phyloP scores from a whole-genome alignment of 305 asterid species.

The Fraxinus baroniana region DNA sequence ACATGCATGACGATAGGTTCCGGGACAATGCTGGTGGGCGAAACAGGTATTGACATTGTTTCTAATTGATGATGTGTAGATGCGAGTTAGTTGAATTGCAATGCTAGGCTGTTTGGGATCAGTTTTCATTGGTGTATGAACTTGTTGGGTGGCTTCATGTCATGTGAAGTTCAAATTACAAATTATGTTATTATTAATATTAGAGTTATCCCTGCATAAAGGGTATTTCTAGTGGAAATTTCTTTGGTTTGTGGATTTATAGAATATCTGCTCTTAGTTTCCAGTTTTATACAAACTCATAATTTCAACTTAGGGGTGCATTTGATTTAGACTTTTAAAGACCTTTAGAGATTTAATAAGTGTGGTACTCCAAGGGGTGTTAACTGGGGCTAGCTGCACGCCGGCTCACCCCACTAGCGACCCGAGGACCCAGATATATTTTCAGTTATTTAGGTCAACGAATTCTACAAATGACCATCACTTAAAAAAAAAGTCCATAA shows the following conservation, averaged over 20 bases:
- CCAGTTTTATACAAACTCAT: not conserved
- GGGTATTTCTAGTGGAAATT: not conserved
- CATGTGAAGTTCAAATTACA: not conserved
- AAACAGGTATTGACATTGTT: slow-evolving; percentile 52
- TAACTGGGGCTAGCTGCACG: not conserved
- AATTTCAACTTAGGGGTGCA: not conserved
- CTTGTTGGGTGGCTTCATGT: not conserved
- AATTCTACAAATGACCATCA: not conserved
- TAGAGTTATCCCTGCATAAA: not conserved
- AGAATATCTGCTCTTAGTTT: not conserved
- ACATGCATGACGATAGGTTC: slow-evolving; percentile 98
- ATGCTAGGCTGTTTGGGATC: slow-evolving; percentile 1
- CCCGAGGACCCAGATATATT: too few species aligned
- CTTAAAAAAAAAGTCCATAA: not conserved
- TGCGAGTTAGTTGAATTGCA: slow-evolving; percentile 1
- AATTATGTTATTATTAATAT: not conserved
- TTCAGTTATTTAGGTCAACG: too few species aligned
- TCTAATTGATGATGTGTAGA: slow-evolving; percentile 7
- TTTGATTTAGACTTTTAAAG: not conserved
- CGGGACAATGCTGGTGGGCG: slow-evolving; percentile 79
- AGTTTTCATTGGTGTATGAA: not conserved
- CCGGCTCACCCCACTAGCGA: not conserved
- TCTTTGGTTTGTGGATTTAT: not conserved
- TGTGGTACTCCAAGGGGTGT: not conserved
- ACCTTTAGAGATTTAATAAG: not conserved